A percentile compares a stretch with the other conserved stretches of the same genome.
Evolutionary conservation across 371 early-diverging fungal species (phyloP).

Genomic region (Mortierella sp.): DNA sequence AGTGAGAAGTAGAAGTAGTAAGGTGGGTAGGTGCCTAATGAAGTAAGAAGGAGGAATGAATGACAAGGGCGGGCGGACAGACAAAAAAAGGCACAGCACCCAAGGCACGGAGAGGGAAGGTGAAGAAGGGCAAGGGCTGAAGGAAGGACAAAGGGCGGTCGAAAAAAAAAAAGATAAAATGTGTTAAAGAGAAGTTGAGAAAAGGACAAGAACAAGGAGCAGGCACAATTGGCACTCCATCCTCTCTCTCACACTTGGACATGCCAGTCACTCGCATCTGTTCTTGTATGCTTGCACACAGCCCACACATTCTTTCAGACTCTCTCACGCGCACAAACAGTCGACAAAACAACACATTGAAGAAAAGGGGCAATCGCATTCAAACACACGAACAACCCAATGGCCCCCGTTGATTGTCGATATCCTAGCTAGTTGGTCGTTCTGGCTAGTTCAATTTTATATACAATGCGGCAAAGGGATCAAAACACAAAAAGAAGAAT

Average conservation of each 20-base stretch:
- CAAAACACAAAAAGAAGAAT: background rate
- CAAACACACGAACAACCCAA: background rate
- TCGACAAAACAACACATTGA: background rate
- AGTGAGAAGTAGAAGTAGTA: background rate
- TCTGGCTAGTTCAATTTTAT: background rate
- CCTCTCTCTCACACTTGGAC: background rate
- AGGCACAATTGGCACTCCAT: background rate
- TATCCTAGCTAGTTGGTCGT: background rate
- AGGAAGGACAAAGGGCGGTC: constrained; percentile 2
- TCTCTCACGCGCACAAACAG: background rate
- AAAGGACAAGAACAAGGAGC: background rate
- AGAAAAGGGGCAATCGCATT: background rate
- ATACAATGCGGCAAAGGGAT: background rate
- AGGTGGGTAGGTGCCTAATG: background rate
- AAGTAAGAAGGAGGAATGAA: background rate
- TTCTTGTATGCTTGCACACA: background rate
- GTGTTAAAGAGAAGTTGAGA: background rate
- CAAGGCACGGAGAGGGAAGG: constrained; percentile 13
- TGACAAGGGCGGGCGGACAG: background rate
- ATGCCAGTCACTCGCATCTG: background rate
- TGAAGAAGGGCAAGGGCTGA: background rate
- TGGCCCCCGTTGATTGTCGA: background rate
- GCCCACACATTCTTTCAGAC: background rate
- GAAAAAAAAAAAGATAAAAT: background rate
- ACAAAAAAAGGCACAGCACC: background rate